Base-by-base conservation (phyloP, 2,329 filamentous ascomycete genomes). In the Botrytis aclada region DNA sequence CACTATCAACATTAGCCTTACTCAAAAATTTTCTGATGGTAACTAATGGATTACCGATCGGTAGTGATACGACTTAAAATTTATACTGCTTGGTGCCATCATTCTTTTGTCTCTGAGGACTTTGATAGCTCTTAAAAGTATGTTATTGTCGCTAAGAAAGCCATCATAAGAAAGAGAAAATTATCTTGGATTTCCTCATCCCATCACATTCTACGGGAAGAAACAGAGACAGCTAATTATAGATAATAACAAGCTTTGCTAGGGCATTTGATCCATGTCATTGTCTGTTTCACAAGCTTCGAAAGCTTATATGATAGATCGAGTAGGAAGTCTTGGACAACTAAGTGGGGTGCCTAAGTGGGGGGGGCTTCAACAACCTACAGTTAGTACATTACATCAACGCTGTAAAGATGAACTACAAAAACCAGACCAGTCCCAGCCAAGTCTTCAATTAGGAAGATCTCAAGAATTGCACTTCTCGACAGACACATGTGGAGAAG, bases 61-160 rank as follows among this genome's bases (percentile, higher is more conserved):
- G 0, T 62, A 3, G 18, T 10, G 0, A 18, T n/a, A 39, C 8
- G 4, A n/a, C 7, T 37, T n/a, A 4, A 8, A n/a, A 7, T 0
- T 62, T 62, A 1, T 18, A 56, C 14, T 39, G n/a, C 0, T n/a
- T n/a, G 4, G 60, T 25, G 2, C 22, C 22, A 7, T n/a, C n/a
- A n/a, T 1, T 41, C 18, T 4, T 8, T 2, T 62, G 22, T n/a
- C 37, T 41, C 6, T 41, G n/a, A 62, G 14, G 12, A 62, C 0
- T 20, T n/a, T 25, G 37, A 62, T 39, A 2, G 9, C 3, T 25
- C 10, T 3, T 7, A 39, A n/a, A 22, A 62, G 25, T 20, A 9
- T 9, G 22, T 14, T 1, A 39, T n/a, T 12, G 8, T 25, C 25
- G 37, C 60, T 10, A 61, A n/a, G 25, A 39, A 61, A n/a, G 58